phyloP scores from a whole-genome alignment of 2,329 filamentous ascomycete species.

The Trichoderma koningii region DNA sequence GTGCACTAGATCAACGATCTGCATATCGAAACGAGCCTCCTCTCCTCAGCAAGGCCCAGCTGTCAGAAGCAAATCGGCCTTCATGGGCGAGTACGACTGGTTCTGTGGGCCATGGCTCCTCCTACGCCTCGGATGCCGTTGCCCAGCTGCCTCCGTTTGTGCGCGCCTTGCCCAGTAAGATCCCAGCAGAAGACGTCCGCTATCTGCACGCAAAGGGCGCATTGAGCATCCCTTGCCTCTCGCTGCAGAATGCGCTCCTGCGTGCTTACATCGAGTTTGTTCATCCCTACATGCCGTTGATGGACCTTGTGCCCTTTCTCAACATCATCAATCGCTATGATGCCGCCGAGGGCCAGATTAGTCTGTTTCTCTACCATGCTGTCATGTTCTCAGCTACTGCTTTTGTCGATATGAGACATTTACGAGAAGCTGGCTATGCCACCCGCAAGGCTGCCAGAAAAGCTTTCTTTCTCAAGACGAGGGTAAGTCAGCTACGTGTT shows the following conservation, averaged over 20 bases:
- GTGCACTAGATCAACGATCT: slow-evolving; percentile 41
- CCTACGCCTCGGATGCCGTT: slow-evolving; percentile 44
- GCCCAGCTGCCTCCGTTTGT: slow-evolving; percentile 68
- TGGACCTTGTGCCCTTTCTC: slow-evolving; percentile 67
- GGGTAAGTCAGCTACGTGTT: slow-evolving; percentile 56
- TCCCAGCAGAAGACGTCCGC: slow-evolving; percentile 77
- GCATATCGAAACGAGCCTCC: slow-evolving; percentile 40
- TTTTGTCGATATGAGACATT: slow-evolving; percentile 77
- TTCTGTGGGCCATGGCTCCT: slow-evolving; percentile 36
- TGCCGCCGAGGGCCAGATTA: slow-evolving; percentile 70
- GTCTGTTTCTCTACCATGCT: slow-evolving; percentile 86
- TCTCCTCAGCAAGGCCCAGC: slow-evolving; percentile 33
- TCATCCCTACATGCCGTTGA: slow-evolving; percentile 88
- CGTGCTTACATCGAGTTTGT: slow-evolving; percentile 86
- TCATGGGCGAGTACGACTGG: slow-evolving; percentile 29
- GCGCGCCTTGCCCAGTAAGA: slow-evolving; percentile 73
- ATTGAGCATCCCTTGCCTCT: slow-evolving; percentile 69
- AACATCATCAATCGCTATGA: slow-evolving; percentile 65
- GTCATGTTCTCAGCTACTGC: slow-evolving; percentile 93
- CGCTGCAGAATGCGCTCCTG: slow-evolving; percentile 77
- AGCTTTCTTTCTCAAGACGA: slow-evolving; percentile 84
- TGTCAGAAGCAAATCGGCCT: slow-evolving; percentile 31
- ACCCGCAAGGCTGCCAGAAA: slow-evolving; percentile 81
- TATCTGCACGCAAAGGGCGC: slow-evolving; percentile 86
- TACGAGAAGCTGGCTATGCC: slow-evolving; percentile 75